These are phyloP conservation scores for Withania somnifera DNA, from an alignment of 305 asterid species.

Conservation along the genomic window DNA sequence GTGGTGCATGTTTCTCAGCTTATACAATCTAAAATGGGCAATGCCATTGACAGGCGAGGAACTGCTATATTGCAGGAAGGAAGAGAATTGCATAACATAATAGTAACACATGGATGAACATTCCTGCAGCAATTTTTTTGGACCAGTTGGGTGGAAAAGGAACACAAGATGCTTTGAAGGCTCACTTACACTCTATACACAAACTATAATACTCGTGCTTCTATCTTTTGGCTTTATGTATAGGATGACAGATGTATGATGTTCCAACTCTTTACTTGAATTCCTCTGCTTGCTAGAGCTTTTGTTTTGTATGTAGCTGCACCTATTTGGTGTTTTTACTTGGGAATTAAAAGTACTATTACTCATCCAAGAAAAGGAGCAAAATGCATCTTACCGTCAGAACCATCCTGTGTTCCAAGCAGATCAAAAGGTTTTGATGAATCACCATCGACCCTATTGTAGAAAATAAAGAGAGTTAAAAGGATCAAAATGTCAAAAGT, in stretches of 20 bases:
- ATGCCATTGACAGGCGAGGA: background rate
- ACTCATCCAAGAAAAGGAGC: background rate
- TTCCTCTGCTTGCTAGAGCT: background rate
- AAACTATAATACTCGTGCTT: background rate
- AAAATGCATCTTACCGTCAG: constrained; percentile 35
- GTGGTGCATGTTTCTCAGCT: background rate
- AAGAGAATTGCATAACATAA: background rate
- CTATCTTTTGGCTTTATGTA: background rate
- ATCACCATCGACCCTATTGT: constrained; percentile 45
- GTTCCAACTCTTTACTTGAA: background rate
- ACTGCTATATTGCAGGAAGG: background rate
- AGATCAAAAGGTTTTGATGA: constrained; percentile 62
- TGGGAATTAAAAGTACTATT: background rate
- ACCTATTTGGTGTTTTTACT: background rate
- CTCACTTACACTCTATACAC: background rate
- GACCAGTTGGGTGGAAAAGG: background rate
- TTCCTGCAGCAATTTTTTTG: background rate
- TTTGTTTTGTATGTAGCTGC: background rate
- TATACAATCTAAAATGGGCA: background rate
- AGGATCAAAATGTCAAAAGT: constrained; percentile 1
- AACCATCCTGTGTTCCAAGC: constrained; percentile 57
- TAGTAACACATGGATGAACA: background rate
- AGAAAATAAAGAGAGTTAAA: constrained; percentile 9
- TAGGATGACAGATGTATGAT: background rate
- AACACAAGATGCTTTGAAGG: background rate